Percentiles rank a stretch among this genome's conserved stretches.
These are phyloP conservation scores for Paecilomyces niveus DNA, from an alignment of 2,329 filamentous ascomycete species.

Conservation along the genomic window DNA sequence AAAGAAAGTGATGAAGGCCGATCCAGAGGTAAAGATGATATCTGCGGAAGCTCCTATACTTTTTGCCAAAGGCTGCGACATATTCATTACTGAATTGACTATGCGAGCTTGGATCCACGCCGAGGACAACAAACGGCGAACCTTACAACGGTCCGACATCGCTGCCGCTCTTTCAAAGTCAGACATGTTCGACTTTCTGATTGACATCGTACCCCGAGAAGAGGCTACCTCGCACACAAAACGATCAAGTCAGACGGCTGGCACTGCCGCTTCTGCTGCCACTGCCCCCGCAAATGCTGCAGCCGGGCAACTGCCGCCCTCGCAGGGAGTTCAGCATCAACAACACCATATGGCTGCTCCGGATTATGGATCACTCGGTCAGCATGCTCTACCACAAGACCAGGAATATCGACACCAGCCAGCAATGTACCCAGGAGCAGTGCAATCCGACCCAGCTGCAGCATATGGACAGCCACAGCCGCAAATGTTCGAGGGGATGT, in stretches of 20 bases:
- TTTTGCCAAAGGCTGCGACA: conserved; percentile 97
- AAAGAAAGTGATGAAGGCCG: conserved; percentile 99
- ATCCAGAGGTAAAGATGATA: conserved; percentile 99
- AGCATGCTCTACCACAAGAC: conserved; percentile 59
- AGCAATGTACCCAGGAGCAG: conserved; percentile 74
- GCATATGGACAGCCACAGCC: conserved; percentile 69
- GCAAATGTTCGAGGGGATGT: conserved; percentile 82
- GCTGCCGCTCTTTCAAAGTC: conserved; percentile 92
- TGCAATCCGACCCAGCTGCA: conserved; percentile 63
- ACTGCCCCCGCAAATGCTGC: conserved; percentile 17
- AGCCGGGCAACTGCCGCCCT: conserved; percentile 32
- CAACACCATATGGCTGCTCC: conserved; percentile 51
- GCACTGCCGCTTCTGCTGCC: conserved; percentile 42
- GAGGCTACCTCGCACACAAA: conserved; percentile 84
- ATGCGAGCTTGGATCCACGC: conserved; percentile 99
- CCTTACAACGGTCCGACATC: conserved; percentile 91
- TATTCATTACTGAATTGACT: conserved; percentile 97
- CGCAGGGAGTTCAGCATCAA: conserved; percentile 46
- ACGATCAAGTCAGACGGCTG: conserved; percentile 49
- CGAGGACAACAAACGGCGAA: conserved; percentile 96
- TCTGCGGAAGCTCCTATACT: conserved; percentile 95
- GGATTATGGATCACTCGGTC: conserved; percentile 52
- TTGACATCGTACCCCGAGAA: conserved; percentile 95
- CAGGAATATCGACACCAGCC: conserved; percentile 73
- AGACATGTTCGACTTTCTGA: conserved; percentile 99